phyloP scores from a whole-genome alignment of 1,284 basidiomycete genomes.

The Cryptococcus deneoformans region DNA sequence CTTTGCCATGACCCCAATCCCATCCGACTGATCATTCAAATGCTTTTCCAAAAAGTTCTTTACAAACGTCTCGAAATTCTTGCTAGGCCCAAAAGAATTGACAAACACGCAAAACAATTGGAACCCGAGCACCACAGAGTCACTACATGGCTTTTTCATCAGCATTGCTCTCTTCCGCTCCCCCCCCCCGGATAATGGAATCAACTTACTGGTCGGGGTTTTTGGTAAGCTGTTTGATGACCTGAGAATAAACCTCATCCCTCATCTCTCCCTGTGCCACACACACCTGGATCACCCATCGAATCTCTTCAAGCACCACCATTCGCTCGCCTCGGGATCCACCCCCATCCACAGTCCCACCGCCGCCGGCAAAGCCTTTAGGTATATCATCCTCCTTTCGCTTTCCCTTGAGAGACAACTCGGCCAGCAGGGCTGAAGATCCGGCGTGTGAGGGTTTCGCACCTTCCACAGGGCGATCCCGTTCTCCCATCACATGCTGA shows the following conservation, averaged over 20 bases:
- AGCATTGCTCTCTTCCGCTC: background rate
- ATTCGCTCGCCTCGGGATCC: constrained; percentile 28
- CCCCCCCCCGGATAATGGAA: background rate
- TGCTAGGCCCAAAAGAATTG: constrained; percentile 83
- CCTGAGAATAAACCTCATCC: constrained; percentile 88
- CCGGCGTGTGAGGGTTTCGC: constrained; percentile 13
- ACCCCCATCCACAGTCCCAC: background rate
- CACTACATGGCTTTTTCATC: constrained; percentile 52
- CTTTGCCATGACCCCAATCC: constrained; percentile 84
- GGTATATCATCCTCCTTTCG: constrained; percentile 8
- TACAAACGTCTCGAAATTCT: constrained; percentile 80
- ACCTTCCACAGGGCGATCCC: constrained; percentile 57
- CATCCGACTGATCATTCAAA: constrained; percentile 58
- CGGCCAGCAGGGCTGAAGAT: constrained; percentile 5
- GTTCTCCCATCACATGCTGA: constrained; percentile 87
- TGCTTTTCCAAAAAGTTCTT: constrained; percentile 70
- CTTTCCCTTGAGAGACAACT: constrained; percentile 5
- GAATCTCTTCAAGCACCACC: constrained; percentile 70
- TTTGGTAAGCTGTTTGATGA: constrained; percentile 81
- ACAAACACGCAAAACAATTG: constrained; percentile 83
- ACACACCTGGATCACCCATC: constrained; percentile 77
- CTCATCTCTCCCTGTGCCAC: constrained; percentile 73
- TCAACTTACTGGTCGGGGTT: constrained; percentile 70
- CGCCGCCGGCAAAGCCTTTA: constrained; percentile 11
- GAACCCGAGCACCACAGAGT: constrained; percentile 84